phyloP scores from a whole-genome alignment of 2,329 filamentous ascomycete genomes.

The Botrytis deweyae region DNA sequence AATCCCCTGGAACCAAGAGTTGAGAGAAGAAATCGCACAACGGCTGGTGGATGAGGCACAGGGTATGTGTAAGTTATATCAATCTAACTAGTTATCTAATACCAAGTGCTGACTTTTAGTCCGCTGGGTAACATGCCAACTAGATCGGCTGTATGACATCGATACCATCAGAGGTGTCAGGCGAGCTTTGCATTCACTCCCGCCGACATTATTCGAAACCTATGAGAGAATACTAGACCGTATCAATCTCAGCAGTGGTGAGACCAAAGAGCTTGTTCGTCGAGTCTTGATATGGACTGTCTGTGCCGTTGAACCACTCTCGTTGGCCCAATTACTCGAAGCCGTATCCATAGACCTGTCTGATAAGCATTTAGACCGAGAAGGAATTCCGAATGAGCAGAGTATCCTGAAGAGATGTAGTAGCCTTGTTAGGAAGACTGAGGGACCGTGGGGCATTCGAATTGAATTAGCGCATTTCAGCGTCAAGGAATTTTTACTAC shows the following conservation, averaged over 20 bases:
- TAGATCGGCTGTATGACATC: slow-evolving; percentile 25
- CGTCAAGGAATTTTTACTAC: slow-evolving; percentile 32
- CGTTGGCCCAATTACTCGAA: slow-evolving; percentile 22
- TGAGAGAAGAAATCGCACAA: slow-evolving; percentile 26
- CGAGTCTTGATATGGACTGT: slow-evolving; percentile 27
- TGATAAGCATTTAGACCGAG: slow-evolving; percentile 23
- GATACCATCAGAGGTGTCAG: slow-evolving; percentile 28
- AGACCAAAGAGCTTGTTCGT: slow-evolving; percentile 29
- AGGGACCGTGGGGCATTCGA: background rate
- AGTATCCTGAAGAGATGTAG: slow-evolving; percentile 30
- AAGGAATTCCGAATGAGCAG: slow-evolving; percentile 27
- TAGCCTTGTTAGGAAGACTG: slow-evolving; percentile 31
- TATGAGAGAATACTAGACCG: slow-evolving; percentile 36
- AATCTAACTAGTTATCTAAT: background rate
- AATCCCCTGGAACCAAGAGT: slow-evolving; percentile 3
- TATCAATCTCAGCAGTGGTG: slow-evolving; percentile 29
- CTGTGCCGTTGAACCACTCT: slow-evolving; percentile 15
- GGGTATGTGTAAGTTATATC: slow-evolving; percentile 23
- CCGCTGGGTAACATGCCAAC: slow-evolving; percentile 27
- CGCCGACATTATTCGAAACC: slow-evolving; percentile 31
- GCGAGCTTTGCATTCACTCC: slow-evolving; percentile 24
- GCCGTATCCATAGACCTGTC: slow-evolving; percentile 24
- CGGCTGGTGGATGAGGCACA: slow-evolving; percentile 23
- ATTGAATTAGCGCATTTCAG: slow-evolving; percentile 36
- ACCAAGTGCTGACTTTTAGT: slow-evolving; percentile 13